Conservation (phyloP, 345 rosid species). For the Gossypium rotundifolium region DNA sequence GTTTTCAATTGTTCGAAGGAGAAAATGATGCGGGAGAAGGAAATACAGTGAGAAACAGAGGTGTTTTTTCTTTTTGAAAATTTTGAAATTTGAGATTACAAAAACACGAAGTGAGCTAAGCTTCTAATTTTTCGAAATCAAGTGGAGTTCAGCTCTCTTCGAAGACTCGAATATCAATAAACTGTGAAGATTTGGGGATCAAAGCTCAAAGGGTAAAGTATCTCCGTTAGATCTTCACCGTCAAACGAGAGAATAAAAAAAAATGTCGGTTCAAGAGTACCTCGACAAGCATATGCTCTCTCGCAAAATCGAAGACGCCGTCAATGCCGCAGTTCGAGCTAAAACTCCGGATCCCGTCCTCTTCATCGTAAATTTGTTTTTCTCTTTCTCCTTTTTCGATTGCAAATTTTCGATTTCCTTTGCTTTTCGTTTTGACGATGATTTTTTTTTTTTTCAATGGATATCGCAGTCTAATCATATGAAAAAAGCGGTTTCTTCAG, state of each 20-base stretch:
- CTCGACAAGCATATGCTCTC: constrained; percentile 86
- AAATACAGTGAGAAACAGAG: background rate
- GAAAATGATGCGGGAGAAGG: background rate
- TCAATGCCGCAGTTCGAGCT: constrained; percentile 95
- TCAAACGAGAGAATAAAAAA: background rate
- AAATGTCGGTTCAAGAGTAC: constrained; percentile 93
- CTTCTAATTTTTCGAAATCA: background rate
- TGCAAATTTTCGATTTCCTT: too few species aligned
- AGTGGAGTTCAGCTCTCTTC: background rate
- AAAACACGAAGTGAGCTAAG: background rate
- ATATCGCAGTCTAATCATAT: constrained; percentile 78
- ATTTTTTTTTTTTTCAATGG: background rate
- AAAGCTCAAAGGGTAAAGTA: background rate
- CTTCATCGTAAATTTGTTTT: constrained; percentile 55
- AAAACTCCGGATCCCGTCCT: constrained; percentile 92
- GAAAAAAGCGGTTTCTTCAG: constrained; percentile 78
- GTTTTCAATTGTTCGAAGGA: background rate
- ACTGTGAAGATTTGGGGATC: background rate
- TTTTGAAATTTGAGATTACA: background rate
- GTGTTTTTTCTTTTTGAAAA: background rate
- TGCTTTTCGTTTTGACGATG: background rate
- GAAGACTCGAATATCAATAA: background rate
- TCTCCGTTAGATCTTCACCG: background rate
- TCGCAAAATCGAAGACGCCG: constrained; percentile 97
- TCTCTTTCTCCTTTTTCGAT: background rate